Base-by-base conservation (phyloP, 108 stramenopile species). In the Skeletonema marinoi region DNA sequence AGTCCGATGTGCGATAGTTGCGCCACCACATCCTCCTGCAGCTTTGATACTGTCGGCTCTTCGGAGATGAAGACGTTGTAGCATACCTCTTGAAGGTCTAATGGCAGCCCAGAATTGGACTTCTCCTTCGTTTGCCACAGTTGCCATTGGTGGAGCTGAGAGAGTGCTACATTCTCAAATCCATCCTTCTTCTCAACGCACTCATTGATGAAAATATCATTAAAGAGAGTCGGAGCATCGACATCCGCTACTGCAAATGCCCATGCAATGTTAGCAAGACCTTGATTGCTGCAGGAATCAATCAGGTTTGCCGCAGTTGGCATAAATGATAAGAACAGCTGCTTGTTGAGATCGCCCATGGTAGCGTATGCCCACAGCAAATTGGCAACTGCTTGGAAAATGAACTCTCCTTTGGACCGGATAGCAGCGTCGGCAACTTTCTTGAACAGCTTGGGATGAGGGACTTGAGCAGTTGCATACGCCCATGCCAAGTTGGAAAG, bases 121-220 rank as follows among this genome's bases (percentile, higher is more conserved):
- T 65, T 75, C 56, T 66, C 21, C 17, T 63, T 42, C 30, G 61
- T n/a, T n/a, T n/a, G n/a, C n/a, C n/a, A n/a, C n/a, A n/a, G n/a
- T n/a, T n/a, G n/a, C n/a, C n/a, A n/a, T 68, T 81, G 79, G 64
- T 81, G 79, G 33, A 85, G 75, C 65, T 81, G 84, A n/a, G n/a
- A n/a, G n/a, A n/a, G n/a, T n/a, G n/a, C n/a, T n/a, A n/a, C n/a
- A n/a, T n/a, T n/a, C n/a, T 61, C 39, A 59, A 81, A 81, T 7
- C 70, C 61, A 68, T 73, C 70, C 13, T 51, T 30, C 35, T 71
- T 75, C 42, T 81, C 60, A 12, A 62, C 1, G 7, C 75, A 71
- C 51, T 48, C 36, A 32, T 63, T 50, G 13, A 76, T 42, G 44
- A 76, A 82, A 17, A 60, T 33, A 16, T 60, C 70, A 60, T 66